Evolutionary conservation across 306 rosid species (phyloP).

Genomic region (Trifolium fragiferum): DNA sequence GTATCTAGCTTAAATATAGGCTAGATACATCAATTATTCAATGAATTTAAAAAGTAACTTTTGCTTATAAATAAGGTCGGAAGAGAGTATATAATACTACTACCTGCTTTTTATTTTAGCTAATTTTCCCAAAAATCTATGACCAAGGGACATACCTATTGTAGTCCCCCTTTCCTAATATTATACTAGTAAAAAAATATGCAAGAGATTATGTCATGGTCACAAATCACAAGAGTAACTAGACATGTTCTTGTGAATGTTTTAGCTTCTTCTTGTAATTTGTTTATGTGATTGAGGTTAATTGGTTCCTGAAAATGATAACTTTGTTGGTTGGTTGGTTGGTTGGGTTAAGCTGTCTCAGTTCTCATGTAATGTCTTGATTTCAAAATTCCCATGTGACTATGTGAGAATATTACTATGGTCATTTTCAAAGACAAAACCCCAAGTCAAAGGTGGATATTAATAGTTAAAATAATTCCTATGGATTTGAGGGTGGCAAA

Average conservation of each 20-base stretch:
- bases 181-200: background rate
- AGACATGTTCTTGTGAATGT: background rate
- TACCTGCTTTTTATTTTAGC: background rate
- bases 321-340: constrained; percentile 34
- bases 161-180: background rate
- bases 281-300: background rate
- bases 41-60: too few species aligned
- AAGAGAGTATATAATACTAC: too few species aligned
- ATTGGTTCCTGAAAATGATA: constrained; percentile 36
- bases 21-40: too few species aligned
- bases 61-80: too few species aligned
- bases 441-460: constrained; percentile 51
- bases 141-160: background rate
- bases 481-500: constrained; percentile 14
- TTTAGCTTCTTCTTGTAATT: background rate
- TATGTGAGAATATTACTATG: background rate
- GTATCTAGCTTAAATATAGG: too few species aligned
- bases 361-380: constrained; percentile 19
- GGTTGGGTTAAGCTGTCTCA: constrained; percentile 37
- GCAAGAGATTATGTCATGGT: background rate
- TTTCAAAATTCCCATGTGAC: constrained; percentile 28
- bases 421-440: constrained; percentile 41
- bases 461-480: constrained; percentile 7
- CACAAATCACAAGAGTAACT: background rate
- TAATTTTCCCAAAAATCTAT: background rate